Base-by-base conservation (phyloP, 1,139 yeast genomes). In the Suhomyces coccinellae region DNA sequence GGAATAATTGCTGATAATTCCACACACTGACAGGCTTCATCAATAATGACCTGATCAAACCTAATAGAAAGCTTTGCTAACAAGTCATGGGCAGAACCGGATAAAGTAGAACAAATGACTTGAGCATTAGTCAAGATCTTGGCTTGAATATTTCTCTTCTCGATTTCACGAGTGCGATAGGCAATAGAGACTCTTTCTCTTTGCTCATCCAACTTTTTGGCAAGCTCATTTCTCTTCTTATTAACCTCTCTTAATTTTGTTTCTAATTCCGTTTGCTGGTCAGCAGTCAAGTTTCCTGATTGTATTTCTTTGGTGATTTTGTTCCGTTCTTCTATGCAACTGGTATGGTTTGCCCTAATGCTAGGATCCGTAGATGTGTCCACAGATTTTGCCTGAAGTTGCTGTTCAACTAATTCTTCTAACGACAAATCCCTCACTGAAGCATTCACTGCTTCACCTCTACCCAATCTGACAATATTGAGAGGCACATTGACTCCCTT, bases 11-110 rank as follows among this genome's bases (percentile, higher is more conserved):
- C 88, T 10, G 97, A 88, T 37, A 93, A 64, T 61, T 95, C 99
- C 38, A 95, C 93, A 80, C 96, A 87, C 64, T 95, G 99, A 58
- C 98, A 95, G 1, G 99, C 99, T 65, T 95, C 99, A 72, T 95
- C 99, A 53, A 95, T 85, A 45, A 95, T 84, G 2, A 95, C 98
- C n/a, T 95, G 88, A 44, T 87, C 96, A 63, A 95, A 93, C 33
- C 79, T 79, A 59, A 89, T 77, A 14, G 90, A 82, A 57, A 91
- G 69, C 38, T 83, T 77, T 0, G 91, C 82, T 42, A 95, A 73
- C 48, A 89, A 82, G 50, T 87, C 95, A 67, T 90, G 97, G 0
- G 99, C 97, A 3, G 97, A 83, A 16, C 98, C 99, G 0, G 98
- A 90, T 35, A 95, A 71, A 0, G 99, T 95, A 0, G 97, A 77